A percentile compares a stretch with the other conserved stretches of the same genome.
Evolutionary conservation across 495 filamentous ascomycete species (phyloP).

Genomic region (Sordaria brevicollis): DNA sequence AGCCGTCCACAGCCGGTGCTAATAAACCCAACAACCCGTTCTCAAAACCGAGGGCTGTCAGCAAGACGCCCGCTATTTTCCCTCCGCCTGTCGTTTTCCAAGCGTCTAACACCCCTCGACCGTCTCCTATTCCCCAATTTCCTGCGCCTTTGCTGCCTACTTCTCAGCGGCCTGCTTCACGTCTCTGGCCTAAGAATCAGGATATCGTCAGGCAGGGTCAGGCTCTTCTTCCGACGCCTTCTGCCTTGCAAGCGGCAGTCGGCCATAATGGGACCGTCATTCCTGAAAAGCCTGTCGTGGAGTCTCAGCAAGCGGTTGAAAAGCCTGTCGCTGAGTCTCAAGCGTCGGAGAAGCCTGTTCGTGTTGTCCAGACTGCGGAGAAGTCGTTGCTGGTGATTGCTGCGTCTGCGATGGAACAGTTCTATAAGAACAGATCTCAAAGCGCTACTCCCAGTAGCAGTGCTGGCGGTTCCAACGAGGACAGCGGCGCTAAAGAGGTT

Average conservation of each 20-base stretch:
- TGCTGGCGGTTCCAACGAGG: not conserved
- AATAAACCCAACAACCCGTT: not conserved
- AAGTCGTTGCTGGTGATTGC: not conserved
- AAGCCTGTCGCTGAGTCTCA: not conserved
- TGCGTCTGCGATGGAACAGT: not conserved
- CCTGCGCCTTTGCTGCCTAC: not conserved
- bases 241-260: not conserved
- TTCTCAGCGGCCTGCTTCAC: not conserved
- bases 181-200: no score
- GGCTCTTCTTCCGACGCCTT: not conserved
- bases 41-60: not conserved
- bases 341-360: not conserved
- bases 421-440: not conserved
- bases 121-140: not conserved
- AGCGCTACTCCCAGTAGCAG: not conserved
- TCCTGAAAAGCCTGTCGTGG: not conserved
- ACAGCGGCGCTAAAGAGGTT: not conserved
- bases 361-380: not conserved
- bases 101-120: not conserved
- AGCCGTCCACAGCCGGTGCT: not conserved
- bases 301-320: not conserved
- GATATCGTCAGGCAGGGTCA: not conserved
- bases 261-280: not conserved
- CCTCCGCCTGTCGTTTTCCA: not conserved
- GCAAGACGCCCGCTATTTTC: not conserved